Evolutionary conservation across 2,329 filamentous ascomycete genomes (phyloP).

Genomic region (Davidsoniella australis): DNA sequence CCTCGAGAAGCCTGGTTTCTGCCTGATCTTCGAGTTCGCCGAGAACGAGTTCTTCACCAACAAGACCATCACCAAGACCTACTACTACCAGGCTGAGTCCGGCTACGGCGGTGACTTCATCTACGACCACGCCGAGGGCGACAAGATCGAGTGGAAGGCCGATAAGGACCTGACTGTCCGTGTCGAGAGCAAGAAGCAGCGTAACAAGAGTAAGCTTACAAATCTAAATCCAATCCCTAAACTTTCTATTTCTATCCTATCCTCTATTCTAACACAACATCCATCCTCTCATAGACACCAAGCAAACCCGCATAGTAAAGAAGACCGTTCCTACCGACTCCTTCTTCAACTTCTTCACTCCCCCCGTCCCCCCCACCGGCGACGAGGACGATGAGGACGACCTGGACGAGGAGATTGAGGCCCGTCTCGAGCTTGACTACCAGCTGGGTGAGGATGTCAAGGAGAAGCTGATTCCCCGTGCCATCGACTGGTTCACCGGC

Average conservation of each 20-base stretch:
- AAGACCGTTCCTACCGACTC: conserved; percentile 97
- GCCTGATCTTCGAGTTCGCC: conserved; percentile 89
- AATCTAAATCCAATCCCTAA: neutral
- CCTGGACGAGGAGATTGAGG: conserved; percentile 80
- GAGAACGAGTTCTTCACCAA: conserved; percentile 96
- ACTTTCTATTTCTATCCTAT: neutral
- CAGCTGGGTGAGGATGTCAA: conserved; percentile 99
- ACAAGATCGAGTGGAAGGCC: conserved; percentile 93
- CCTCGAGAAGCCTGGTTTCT: conserved; percentile 94
- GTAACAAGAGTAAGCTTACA: conserved; percentile 79
- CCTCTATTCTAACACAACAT: neutral
- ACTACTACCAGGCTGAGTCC: conserved; percentile 97
- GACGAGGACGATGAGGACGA: conserved; percentile 56
- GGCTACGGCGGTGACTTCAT: conserved; percentile 98
- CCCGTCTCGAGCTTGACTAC: conserved; percentile 94
- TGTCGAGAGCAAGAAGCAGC: conserved; percentile 97
- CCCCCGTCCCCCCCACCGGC: conserved; percentile 67
- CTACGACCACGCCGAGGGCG: conserved; percentile 95
- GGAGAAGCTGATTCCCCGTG: conserved; percentile 96
- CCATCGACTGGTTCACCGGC: conserved; percentile 98
- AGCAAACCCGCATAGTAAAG: conserved; percentile 97
- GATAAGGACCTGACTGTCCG: conserved; percentile 87
- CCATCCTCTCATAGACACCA: conserved; percentile 52
- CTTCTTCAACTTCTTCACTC: conserved; percentile 98
- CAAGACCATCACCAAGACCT: conserved; percentile 94